Evolutionary conservation across 2,329 filamentous ascomycete genomes (phyloP), one percentile per base, ranked within the genome.

Genomic region (Claviceps humidiphila): DNA sequence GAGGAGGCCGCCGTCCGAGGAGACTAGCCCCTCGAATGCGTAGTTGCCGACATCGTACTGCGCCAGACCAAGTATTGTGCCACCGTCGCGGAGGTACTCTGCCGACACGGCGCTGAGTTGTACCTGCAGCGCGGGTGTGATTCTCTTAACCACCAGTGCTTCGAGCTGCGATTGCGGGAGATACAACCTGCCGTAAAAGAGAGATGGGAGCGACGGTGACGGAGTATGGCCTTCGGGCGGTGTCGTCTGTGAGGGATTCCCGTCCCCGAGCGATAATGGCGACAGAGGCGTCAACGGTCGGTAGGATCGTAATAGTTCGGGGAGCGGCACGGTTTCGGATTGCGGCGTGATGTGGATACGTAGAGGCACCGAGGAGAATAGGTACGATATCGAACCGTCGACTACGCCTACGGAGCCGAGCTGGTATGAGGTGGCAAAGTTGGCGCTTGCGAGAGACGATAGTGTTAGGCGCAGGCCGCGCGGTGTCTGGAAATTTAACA

Each of bases 311-410:
- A 95, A 80, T 22, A 96, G 77, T 58, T 84, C 78, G 37, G 84
- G 84, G 9, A 98, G 73, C 14, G 89, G 82, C 40, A 96, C 84
- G 22, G 78, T 73, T 47, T 84, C 82, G 60, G 88, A 95, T 67
- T 81, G 79, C 11, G 77, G 80, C 11, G 74, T 67, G 75, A 89
- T 57, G 71, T 79, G 71, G 50, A 83, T 74, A 41, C 75, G 71
- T 53, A 97, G 77, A 13, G 89, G 83, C 8, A 93, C 76, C 2
- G 89, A 95, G 48, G 89, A 94, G 73, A 95, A 97, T 51, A 98
- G 80, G 70, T 97, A 98, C 14, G 90, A 95, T 53, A 98, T 80
- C n/a, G 89, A 95, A 65, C 93, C 93, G 71, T 97, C 91, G 50
- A 98, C 90, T 39, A 95, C 77, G 54, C 91, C 93, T 16, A 94